A percentile compares a stretch with the other conserved stretches of the same genome.
Conservation (phyloP, 441 rosid species). For the Populus tomentosa region DNA sequence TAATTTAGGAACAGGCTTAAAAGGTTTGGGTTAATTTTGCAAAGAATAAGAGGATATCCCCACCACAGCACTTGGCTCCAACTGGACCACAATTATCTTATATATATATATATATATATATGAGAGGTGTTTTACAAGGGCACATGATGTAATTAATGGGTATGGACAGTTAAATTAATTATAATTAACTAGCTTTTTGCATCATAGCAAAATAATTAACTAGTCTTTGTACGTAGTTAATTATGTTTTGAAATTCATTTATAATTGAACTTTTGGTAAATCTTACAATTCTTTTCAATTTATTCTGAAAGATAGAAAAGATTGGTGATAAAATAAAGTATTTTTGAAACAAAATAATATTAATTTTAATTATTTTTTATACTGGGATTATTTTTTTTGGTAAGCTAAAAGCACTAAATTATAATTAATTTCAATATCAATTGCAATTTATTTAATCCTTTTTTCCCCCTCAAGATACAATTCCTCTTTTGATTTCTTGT, state of each 20-base stretch:
- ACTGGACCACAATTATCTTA: conserved; percentile 17
- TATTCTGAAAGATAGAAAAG: not conserved
- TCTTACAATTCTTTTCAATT: conserved; percentile 4
- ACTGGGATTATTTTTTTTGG: too few relatives aligned
- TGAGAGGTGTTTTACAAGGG: conserved; percentile 13
- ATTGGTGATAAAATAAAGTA: too few relatives aligned
- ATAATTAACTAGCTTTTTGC: too few relatives aligned
- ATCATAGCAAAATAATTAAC: too few relatives aligned
- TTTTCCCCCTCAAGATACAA: not conserved
- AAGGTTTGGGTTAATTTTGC: not conserved
- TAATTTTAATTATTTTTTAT: too few relatives aligned
- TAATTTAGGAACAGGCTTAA: not conserved
- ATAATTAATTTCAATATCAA: not conserved
- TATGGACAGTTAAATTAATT: not conserved
- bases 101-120: not conserved
- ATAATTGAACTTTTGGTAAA: too few relatives aligned
- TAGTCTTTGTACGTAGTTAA: too few relatives aligned
- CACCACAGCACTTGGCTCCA: conserved; percentile 9
- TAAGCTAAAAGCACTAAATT: too few relatives aligned
- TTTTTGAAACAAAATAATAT: too few relatives aligned
- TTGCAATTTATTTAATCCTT: not conserved
- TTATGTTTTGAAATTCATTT: too few relatives aligned
- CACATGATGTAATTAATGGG: conserved; percentile 20
- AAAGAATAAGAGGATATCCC: not conserved
- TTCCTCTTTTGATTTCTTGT: not conserved